A percentile compares a stretch with the other conserved stretches of the same genome.
phyloP scores from a whole-genome alignment of 2,329 filamentous ascomycete species.

The Hypoxylon rubiginosum region DNA sequence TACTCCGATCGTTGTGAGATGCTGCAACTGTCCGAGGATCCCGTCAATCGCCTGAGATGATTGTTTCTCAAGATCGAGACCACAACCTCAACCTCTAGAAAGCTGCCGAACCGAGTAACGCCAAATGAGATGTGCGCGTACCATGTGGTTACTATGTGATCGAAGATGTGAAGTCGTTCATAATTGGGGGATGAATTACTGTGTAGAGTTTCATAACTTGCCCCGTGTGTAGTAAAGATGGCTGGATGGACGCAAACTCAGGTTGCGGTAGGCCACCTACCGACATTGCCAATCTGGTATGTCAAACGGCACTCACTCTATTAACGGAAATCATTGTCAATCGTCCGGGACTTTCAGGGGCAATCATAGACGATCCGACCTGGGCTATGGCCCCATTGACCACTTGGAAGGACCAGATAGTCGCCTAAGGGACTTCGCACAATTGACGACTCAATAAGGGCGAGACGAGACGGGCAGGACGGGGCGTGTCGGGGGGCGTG shows the following conservation, averaged over 20 bases:
- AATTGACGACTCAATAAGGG: constrained; percentile 41
- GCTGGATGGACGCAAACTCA: constrained; percentile 22
- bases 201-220: constrained; percentile 21
- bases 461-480: constrained; percentile 25
- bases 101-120: neutral
- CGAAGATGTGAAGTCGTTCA: constrained; percentile 12
- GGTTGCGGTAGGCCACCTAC: constrained; percentile 33
- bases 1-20: constrained; percentile 5
- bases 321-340: constrained; percentile 27
- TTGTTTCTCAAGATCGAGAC: constrained; percentile 18
- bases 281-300: constrained; percentile 31
- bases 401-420: constrained; percentile 32
- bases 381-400: constrained; percentile 26
- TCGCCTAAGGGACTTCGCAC: constrained; percentile 30
- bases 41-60: constrained; percentile 15
- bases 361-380: constrained; percentile 34
- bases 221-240: constrained; percentile 10
- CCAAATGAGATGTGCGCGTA: constrained; percentile 3
- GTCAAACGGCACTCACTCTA: constrained; percentile 13
- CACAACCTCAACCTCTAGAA: neutral
- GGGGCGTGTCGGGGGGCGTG: constrained; percentile 34
- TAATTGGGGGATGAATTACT: constrained; percentile 4
- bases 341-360: constrained; percentile 35
- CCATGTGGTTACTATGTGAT: neutral
- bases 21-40: neutral